phyloP scores from a whole-genome alignment of 768 basidiomycete genomes.

The Leccinum longicurvipes region DNA sequence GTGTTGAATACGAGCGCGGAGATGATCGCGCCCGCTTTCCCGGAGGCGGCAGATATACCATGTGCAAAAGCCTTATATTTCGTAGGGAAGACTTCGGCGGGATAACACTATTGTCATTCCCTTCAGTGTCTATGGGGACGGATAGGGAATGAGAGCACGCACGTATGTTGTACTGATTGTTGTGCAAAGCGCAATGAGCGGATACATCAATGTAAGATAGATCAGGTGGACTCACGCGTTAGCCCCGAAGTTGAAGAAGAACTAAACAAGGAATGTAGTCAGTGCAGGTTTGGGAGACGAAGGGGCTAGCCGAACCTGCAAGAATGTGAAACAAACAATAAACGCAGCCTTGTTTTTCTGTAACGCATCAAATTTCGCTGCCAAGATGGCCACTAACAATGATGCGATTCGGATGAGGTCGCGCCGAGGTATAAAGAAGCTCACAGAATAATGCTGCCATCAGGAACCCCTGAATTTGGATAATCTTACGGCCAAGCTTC shows the following conservation, averaged over 20 bases:
- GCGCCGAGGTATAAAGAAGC: conserved; percentile 10
- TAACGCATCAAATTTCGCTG: conserved; percentile 57
- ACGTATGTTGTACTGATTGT: conserved; percentile 50
- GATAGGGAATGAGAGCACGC: conserved; percentile 6
- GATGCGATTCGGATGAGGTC: not conserved
- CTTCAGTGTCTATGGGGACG: not conserved
- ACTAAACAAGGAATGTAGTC: conserved; percentile 32
- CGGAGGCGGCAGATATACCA: conserved; percentile 69
- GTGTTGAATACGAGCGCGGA: conserved; percentile 71
- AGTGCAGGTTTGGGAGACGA: not conserved
- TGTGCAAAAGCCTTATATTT: conserved; percentile 71
- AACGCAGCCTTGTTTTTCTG: conserved; percentile 48
- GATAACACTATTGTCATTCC: conserved; percentile 48
- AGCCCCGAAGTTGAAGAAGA: conserved; percentile 83
- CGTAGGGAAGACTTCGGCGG: conserved; percentile 80
- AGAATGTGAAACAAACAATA: conserved; percentile 68
- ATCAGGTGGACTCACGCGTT: conserved; percentile 46
- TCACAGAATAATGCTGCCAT: conserved; percentile 64
- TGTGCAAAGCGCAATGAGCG: conserved; percentile 1
- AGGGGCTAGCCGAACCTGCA: conserved; percentile 42
- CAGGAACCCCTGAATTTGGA: conserved; percentile 75
- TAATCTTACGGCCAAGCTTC: conserved; percentile 68
- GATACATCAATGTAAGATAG: not conserved
- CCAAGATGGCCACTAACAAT: conserved; percentile 58
- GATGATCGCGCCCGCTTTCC: conserved; percentile 76